Evolutionary conservation across 2,329 filamentous ascomycete species (phyloP), one percentile per base, ranked within the genome.

Genomic region (Paecilomyces sp.): DNA sequence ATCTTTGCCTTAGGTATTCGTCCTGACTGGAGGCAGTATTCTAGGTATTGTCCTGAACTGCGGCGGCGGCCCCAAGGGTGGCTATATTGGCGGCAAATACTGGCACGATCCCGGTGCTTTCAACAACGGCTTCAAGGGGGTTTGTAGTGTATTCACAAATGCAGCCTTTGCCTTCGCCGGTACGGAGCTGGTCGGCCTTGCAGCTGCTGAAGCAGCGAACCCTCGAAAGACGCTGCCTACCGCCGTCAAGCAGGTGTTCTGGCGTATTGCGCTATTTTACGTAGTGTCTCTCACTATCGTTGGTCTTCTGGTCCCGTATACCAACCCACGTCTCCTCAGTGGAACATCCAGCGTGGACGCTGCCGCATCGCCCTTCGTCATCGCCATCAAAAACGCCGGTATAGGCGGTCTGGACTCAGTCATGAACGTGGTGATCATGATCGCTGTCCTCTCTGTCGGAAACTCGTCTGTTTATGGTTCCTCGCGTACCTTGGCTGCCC

Each of bases 371-470:
- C 93, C 93, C 1, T 97, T 97, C 72, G 92, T 97, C 67, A 95
- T 97, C 68, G 91, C 92, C 63, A 96, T 96, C 66, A 81, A 89
- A 65, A 88, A 92, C 63, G 91, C 92, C 1, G 88, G 90, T 8
- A 95, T 97, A 67, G 77, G 84, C 51, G 87, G 88, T 1, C 83
- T 97, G 2, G 91, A 91, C 1, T 92, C 89, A 0, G 83, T 97
- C 58, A 95, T 97, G 89, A 97, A 97, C 74, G 87, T 86, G n/a
- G 91, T 97, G 62, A 96, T 97, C 72, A 86, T 97, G 70, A 86
- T 96, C 63, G 89, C 92, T 22, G 92, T 96, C 24, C 79, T 97
- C 24, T 95, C 91, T 0, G 92, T 97, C 61, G 92, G 92, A 60
- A 97, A 96, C 75, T 93, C 91, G 6, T 88, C 92, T 62, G 88